Evolutionary conservation across 1,284 basidiomycete species (phyloP).

Genomic region (Malassezia caprae): DNA sequence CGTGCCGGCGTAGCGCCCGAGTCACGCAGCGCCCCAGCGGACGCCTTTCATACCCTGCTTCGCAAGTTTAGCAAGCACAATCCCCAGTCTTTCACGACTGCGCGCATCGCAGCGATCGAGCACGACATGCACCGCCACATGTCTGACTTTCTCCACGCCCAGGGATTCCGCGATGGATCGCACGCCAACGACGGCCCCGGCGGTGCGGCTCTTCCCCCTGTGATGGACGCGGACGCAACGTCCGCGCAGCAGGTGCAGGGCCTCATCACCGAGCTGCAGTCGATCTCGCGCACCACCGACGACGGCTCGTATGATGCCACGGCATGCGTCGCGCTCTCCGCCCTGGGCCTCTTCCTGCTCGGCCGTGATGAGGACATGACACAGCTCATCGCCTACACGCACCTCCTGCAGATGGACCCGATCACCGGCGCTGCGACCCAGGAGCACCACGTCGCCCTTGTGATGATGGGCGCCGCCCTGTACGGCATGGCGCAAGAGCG

Average conservation of each 20-base stretch:
- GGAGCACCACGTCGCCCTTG: constrained; percentile 15
- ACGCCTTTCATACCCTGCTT: constrained; percentile 26
- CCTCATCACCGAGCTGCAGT: constrained; percentile 20
- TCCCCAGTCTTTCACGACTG: constrained; percentile 21
- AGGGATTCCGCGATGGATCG: constrained; percentile 27
- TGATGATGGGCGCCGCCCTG: constrained; percentile 2
- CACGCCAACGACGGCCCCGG: constrained; percentile 26
- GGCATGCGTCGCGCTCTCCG: constrained; percentile 24
- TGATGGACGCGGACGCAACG: constrained; percentile 19
- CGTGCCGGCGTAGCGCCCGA: constrained; percentile 2
- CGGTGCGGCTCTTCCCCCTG: constrained; percentile 28
- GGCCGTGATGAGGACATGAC: constrained; percentile 39
- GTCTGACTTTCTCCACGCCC: constrained; percentile 20
- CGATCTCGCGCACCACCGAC: not conserved
- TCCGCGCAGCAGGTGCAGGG: constrained; percentile 21
- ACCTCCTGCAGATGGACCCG: constrained; percentile 16
- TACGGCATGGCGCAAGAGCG: constrained; percentile 40
- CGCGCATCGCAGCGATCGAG: constrained; percentile 24
- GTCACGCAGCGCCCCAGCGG: constrained; percentile 27
- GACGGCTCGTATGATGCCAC: constrained; percentile 16
- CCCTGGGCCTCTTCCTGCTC: constrained; percentile 32
- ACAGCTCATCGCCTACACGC: constrained; percentile 28
- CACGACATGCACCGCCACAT: constrained; percentile 27
- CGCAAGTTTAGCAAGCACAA: constrained; percentile 49
- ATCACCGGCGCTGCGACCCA: not conserved